A percentile compares a stretch with the other conserved stretches of the same genome.
Conservation (phyloP, 306 rosid genomes). For the Comarum palustre region DNA sequence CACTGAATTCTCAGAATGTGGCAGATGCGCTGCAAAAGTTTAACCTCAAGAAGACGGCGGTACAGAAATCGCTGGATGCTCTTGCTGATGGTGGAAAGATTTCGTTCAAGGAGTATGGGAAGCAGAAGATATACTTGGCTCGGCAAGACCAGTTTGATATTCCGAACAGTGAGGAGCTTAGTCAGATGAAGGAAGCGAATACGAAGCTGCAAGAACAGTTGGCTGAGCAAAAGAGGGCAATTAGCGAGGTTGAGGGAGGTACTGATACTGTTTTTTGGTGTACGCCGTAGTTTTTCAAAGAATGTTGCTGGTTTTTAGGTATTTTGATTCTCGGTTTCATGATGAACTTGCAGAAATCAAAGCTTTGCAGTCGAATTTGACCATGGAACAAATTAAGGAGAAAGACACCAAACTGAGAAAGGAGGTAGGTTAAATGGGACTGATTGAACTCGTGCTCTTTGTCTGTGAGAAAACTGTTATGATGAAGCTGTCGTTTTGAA, state of each 20-base stretch:
- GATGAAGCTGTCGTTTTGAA: slow-evolving; percentile 22
- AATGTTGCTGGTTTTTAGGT: background rate
- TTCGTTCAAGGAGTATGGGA: slow-evolving; percentile 92
- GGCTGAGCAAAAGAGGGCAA: slow-evolving; percentile 48
- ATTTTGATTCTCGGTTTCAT: background rate
- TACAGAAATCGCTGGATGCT: slow-evolving; percentile 75
- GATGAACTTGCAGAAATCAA: slow-evolving; percentile 57
- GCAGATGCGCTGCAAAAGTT: slow-evolving; percentile 87
- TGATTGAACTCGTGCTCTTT: slow-evolving; percentile 21
- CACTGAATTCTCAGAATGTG: slow-evolving; percentile 74
- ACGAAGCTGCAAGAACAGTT: slow-evolving; percentile 56
- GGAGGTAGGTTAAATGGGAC: slow-evolving; percentile 50
- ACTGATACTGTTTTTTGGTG: background rate
- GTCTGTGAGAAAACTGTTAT: slow-evolving; percentile 4
- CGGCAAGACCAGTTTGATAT: slow-evolving; percentile 79
- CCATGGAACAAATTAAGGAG: slow-evolving; percentile 68
- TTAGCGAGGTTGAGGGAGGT: slow-evolving; percentile 73
- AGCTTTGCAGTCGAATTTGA: slow-evolving; percentile 70
- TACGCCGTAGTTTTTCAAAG: background rate
- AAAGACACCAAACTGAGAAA: slow-evolving; percentile 58
- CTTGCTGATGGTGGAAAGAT: slow-evolving; percentile 67
- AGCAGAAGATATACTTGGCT: slow-evolving; percentile 90
- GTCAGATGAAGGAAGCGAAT: slow-evolving; percentile 76
- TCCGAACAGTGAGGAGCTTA: slow-evolving; percentile 73
- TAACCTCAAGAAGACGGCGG: slow-evolving; percentile 73